Percentiles rank a stretch among this genome's conserved stretches.
Evolutionary conservation across 2,329 filamentous ascomycete species (phyloP).

Genomic region (Arthroderma sp.): DNA sequence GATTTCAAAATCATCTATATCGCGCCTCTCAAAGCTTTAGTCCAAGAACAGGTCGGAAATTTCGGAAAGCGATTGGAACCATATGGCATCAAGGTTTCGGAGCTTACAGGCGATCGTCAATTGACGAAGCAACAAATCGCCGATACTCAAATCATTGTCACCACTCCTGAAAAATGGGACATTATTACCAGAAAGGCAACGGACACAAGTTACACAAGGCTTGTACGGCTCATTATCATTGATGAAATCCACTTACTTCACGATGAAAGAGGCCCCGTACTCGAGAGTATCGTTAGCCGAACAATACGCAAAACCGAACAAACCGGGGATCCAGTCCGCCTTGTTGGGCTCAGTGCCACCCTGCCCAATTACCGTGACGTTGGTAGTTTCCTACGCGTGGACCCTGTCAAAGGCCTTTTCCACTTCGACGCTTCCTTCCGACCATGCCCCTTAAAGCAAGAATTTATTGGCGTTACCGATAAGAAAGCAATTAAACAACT

Average conservation of each 20-base stretch:
- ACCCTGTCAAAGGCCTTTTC: constrained; percentile 73
- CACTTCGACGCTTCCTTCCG: constrained; percentile 92
- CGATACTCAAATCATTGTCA: constrained; percentile 95
- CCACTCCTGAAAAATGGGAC: constrained; percentile 97
- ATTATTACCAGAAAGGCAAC: constrained; percentile 97
- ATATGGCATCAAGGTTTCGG: constrained; percentile 85
- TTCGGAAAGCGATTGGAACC: constrained; percentile 83
- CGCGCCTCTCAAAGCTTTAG: constrained; percentile 84
- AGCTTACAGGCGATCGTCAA: constrained; percentile 92
- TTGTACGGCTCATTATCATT: constrained; percentile 92
- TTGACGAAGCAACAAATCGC: constrained; percentile 97
- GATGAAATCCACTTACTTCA: constrained; percentile 97
- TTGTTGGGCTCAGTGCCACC: constrained; percentile 87
- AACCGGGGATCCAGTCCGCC: constrained; percentile 80
- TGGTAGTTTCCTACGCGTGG: constrained; percentile 84
- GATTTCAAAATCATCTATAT: constrained; percentile 99
- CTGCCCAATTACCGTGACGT: constrained; percentile 95
- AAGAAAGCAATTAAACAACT: constrained; percentile 98
- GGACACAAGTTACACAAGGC: constrained; percentile 88
- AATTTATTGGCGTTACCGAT: constrained; percentile 94
- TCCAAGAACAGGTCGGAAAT: constrained; percentile 96
- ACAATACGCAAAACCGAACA: constrained; percentile 89
- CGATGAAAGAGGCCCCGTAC: constrained; percentile 88
- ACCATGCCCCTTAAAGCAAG: constrained; percentile 87
- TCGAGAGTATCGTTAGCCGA: constrained; percentile 92